Evolutionary conservation across 768 basidiomycete genomes (phyloP).

Genomic region (Lactarius akahatsu): DNA sequence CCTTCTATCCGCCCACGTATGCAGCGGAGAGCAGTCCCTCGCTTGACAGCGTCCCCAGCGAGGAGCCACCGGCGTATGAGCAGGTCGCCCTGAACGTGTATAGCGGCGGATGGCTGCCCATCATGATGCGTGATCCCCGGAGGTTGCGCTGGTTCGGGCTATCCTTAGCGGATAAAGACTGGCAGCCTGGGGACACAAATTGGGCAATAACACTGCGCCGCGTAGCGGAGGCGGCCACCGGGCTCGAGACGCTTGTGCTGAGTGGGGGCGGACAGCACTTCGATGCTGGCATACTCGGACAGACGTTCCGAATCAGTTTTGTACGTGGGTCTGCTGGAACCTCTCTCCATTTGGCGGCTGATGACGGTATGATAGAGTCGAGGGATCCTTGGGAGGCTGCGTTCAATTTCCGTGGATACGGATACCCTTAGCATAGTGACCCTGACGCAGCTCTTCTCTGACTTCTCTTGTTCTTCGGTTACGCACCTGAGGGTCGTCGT

Average conservation of each 20-base stretch:
- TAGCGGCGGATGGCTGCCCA: constrained; percentile 9
- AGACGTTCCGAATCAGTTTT: constrained; percentile 11
- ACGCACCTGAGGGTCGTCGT: constrained; percentile 22
- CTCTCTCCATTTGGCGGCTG: background rate
- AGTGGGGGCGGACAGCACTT: background rate
- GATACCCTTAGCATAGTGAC: background rate
- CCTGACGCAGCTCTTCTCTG: constrained; percentile 17
- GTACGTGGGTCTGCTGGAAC: constrained; percentile 2
- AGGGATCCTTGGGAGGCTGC: constrained; percentile 15
- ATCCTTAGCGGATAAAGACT: background rate
- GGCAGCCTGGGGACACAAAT: background rate
- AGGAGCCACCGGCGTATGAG: constrained; percentile 12
- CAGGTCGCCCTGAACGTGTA: constrained; percentile 4
- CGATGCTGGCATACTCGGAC: constrained; percentile 10
- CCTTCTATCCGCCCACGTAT: background rate
- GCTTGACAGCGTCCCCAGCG: background rate
- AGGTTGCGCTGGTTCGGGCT: constrained; percentile 22
- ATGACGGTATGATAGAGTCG: constrained; percentile 5
- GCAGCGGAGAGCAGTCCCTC: background rate
- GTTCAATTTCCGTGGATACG: constrained; percentile 15
- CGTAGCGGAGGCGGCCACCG: constrained; percentile 9
- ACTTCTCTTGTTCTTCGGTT: constrained; percentile 15
- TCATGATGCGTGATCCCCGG: constrained; percentile 12
- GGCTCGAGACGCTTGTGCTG: constrained; percentile 21
- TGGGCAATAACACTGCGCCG: constrained; percentile 12